Evolutionary conservation across 768 basidiomycete species (phyloP), one percentile per base, ranked within the genome.

Genomic region (Suillus hirtellus): DNA sequence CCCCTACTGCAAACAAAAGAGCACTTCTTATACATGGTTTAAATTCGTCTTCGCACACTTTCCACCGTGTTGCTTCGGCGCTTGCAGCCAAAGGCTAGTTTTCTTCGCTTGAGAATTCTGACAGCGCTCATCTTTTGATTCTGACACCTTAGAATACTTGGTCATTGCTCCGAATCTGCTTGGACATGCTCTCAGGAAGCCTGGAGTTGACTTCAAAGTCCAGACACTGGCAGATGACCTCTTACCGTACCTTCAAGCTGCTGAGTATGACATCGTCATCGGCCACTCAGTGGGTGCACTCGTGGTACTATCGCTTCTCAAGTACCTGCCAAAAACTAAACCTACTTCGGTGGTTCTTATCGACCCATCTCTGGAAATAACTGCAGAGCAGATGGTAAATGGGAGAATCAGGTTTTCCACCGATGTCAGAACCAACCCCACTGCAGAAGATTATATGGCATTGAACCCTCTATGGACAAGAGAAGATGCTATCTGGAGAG

Each of bases 141-240:
- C 2, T 35, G 38, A 59, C n/a, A 31, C 27, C 40, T 46, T 63
- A 73, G 73, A 67, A 35, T 72, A 66, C 42, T 64, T 67, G 31
- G 70, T 73, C 31, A 64, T 35, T 0, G 72, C 70, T 19, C 72
- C 72, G 5, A 70, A 70, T 43, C 37, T 69, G 1, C 66, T 72
- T 24, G 69, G 68, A 7, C 73, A 73, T 19, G 70, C 66, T 43
- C 66, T 69, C 21, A 38, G 4, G 0, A n/a, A 21, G 17, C 54
- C 63, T n/a, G 56, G 37, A 8, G 49, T 42, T 0, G 44, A 63
- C 59, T 40, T 60, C 11, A 11, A 19, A 24, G 52, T 60, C 5
- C 60, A 46, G 34, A 46, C 59, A 24, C 24, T 63, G 31, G 44
- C 35, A 24, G 53, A 54, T 1, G 53, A 54, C n/a, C 42, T 60